These are phyloP conservation scores for Saccharomyces pastorianus DNA, from an alignment of 1,139 yeast genomes.

Conservation along the genomic window DNA sequence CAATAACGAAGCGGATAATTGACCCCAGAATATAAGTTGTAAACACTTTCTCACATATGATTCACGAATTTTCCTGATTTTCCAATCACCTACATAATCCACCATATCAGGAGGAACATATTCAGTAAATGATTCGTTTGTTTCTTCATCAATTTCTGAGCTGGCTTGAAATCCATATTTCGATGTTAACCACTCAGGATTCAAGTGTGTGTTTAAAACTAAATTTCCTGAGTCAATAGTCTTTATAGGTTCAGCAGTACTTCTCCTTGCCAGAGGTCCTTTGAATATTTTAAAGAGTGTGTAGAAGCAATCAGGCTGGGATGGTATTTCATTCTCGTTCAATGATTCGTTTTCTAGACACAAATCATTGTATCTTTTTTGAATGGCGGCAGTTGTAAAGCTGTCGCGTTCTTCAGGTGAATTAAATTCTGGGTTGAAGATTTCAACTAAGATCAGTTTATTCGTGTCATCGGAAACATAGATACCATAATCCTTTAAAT, in stretches of 20 bases:
- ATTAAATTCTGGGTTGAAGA: constrained; percentile 36
- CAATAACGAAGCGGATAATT: constrained; percentile 22
- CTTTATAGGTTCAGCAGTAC: constrained; percentile 39
- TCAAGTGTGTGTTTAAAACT: constrained; percentile 46
- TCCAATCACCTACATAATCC: constrained; percentile 30
- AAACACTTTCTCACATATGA: constrained; percentile 42
- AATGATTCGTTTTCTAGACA: constrained; percentile 26
- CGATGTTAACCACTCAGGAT: constrained; percentile 44
- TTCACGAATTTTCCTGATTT: constrained; percentile 35
- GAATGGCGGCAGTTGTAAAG: constrained; percentile 36
- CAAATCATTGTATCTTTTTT: constrained; percentile 33
- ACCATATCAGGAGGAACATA: constrained; percentile 53
- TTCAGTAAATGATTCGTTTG: constrained; percentile 26
- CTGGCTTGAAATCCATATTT: constrained; percentile 35
- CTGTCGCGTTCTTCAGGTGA: constrained; percentile 31
- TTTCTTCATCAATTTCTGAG: constrained; percentile 38
- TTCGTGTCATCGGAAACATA: constrained; percentile 39
- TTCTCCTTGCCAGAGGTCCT: constrained; percentile 47
- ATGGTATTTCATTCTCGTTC: constrained; percentile 33
- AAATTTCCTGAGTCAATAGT: constrained; percentile 46
- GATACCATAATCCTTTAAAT: constrained; percentile 36
- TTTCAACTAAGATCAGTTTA: constrained; percentile 37
- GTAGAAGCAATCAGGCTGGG: constrained; percentile 46
- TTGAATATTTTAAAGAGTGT: constrained; percentile 52
- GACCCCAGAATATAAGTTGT: constrained; percentile 44